phyloP scores from a whole-genome alignment of 2,329 filamentous ascomycete genomes.

The Cercospora nicotianae region DNA sequence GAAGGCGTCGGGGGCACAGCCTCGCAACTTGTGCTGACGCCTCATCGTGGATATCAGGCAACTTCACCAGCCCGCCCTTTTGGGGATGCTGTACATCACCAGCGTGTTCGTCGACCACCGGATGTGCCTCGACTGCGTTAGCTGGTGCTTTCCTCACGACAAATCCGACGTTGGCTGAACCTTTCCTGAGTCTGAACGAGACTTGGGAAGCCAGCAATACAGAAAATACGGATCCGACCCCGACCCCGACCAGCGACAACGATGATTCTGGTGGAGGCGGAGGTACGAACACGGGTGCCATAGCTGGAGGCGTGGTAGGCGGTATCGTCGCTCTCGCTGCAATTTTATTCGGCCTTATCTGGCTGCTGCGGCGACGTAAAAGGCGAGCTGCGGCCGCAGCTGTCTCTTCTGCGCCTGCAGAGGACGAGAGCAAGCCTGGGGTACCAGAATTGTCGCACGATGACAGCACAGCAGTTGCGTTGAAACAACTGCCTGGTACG shows the following conservation, averaged over 20 bases:
- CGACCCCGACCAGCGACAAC: background rate
- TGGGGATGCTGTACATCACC: constrained; percentile 20
- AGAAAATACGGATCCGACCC: background rate
- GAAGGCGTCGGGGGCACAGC: background rate
- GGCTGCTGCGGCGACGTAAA: constrained; percentile 17
- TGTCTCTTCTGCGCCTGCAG: background rate
- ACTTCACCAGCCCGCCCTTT: constrained; percentile 19
- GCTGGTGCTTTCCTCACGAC: constrained; percentile 19
- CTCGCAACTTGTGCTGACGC: background rate
- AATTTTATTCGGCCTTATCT: constrained; percentile 9
- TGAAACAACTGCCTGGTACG: constrained; percentile 13
- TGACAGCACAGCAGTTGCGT: constrained; percentile 7
- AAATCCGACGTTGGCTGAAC: constrained; percentile 11
- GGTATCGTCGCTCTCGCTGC: constrained; percentile 17
- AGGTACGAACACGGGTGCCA: constrained; percentile 17
- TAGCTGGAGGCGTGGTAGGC: constrained; percentile 24
- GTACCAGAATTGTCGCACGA: constrained; percentile 15
- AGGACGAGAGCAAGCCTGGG: background rate
- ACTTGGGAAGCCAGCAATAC: constrained; percentile 11
- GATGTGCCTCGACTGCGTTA: constrained; percentile 11
- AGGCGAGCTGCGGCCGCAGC: background rate
- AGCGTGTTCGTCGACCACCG: constrained; percentile 8
- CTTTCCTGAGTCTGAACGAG: constrained; percentile 16
- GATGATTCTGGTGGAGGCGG: background rate
- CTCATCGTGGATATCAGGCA: background rate